Base-by-base conservation (phyloP, 345 rosid species). In the Citrus australasica region DNA sequence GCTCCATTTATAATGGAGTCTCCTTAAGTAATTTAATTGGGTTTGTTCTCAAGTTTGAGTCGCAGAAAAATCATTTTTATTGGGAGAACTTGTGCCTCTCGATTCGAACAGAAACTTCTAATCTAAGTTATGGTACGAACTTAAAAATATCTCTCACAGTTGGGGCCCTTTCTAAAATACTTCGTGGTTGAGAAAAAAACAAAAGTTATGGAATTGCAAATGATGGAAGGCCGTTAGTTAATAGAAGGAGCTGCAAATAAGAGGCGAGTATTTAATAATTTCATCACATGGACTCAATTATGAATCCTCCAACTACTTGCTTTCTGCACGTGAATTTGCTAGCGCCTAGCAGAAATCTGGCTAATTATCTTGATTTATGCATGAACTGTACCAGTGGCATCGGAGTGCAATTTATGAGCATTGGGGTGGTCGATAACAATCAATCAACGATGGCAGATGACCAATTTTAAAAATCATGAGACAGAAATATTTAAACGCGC, bases 91-190 rank as follows among this genome's bases (percentile, higher is more conserved):
- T 25, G 27, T 25, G 27, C 1, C 27, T 25, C 27, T 25, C 27
- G 1, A 25, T 25, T 25, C 1, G 27, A 25, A 1, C 0, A 25
- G 1, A 25, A 1, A 25, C 27, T 25, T 25, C 0, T 25, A 25
- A 25, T 25, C 1, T 25, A 25, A 25, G 1, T 25, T 25, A 25
- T 25, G 27, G 0, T 25, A 25, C 27, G 27, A 25, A 1, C 0
- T 25, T 25, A 25, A 25, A 25, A 1, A 1, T 25, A 25, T 25
- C 25, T 25, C 25, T 25, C 25, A 25, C 0, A 25, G 25, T 25
- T 25, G 0, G 27, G 1, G 27, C 1, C 1, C 27, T 25, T 1
- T 1, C 1, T 1, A 25, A 1, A 1, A 25, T 25, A 1, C 1
- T 0, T 25, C 28, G 28, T 28, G 28, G 2, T 28, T 28, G 2